phyloP scores from a whole-genome alignment of 345 rosid species.

The Durio zibethinus region DNA sequence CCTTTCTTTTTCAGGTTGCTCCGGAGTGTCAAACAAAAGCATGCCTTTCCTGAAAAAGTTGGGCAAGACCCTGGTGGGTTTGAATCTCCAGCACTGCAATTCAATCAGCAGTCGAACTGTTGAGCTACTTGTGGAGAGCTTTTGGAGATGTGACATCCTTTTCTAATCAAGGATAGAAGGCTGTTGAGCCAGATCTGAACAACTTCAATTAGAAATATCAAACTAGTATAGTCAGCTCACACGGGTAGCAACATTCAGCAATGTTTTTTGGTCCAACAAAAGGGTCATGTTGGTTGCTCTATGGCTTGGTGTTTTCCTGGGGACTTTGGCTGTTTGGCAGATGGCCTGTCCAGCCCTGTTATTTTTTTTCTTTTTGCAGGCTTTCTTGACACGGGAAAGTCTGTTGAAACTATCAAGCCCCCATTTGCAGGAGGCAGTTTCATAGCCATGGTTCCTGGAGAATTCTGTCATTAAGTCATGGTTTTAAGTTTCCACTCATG shows the following conservation, averaged over 20 bases:
- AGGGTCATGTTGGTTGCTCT: slow-evolving; percentile 5
- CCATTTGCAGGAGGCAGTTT: slow-evolving; percentile 25
- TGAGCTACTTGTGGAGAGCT: slow-evolving; percentile 41
- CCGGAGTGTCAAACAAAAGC: slow-evolving; percentile 48
- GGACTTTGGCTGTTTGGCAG: slow-evolving; percentile 32
- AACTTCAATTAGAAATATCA: slow-evolving; percentile 3
- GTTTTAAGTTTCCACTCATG: slow-evolving; percentile 19
- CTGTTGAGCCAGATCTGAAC: background rate
- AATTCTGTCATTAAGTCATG: slow-evolving; percentile 35
- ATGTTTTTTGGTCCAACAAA: slow-evolving; percentile 26
- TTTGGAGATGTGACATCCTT: slow-evolving; percentile 75
- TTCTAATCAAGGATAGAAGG: slow-evolving; percentile 24
- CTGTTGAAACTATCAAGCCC: slow-evolving; percentile 33
- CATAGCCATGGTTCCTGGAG: slow-evolving; percentile 34
- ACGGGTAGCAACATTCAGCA: slow-evolving; percentile 33
- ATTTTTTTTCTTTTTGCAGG: too few relatives aligned
- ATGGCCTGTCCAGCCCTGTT: slow-evolving; percentile 7
- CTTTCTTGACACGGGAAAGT: slow-evolving; percentile 37
- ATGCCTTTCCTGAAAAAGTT: slow-evolving; percentile 34
- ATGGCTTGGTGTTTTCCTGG: slow-evolving; percentile 41
- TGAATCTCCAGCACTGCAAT: slow-evolving; percentile 62
- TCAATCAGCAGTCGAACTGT: slow-evolving; percentile 45
- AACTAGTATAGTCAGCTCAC: slow-evolving; percentile 14
- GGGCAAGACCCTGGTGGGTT: slow-evolving; percentile 54
- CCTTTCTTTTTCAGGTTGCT: slow-evolving; percentile 55